Evolutionary conservation across 768 basidiomycete genomes (phyloP).

Genomic region (Austroboletus eburneus): DNA sequence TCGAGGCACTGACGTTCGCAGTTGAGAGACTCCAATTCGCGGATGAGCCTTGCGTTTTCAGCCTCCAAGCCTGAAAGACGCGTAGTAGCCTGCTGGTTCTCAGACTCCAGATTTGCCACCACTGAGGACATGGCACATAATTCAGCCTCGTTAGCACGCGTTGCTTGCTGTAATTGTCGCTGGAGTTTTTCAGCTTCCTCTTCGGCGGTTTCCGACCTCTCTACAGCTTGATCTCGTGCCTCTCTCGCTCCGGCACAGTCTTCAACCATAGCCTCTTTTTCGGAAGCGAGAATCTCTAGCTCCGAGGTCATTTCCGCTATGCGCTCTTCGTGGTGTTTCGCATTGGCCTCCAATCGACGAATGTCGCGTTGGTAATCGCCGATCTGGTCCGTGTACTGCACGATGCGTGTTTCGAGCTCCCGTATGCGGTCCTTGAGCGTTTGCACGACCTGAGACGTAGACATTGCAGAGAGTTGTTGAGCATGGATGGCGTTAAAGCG

Average conservation of each 20-base stretch:
- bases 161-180: slow-evolving; percentile 17
- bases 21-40: slow-evolving; percentile 13
- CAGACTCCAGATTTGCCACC: slow-evolving; percentile 34
- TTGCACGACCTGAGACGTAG: slow-evolving; percentile 49
- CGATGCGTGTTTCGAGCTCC: slow-evolving; percentile 62
- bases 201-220: slow-evolving; percentile 56
- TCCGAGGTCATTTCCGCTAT: slow-evolving; percentile 66
- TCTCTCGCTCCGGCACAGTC: slow-evolving; percentile 78
- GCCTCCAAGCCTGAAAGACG: slow-evolving; percentile 14
- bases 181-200: slow-evolving; percentile 51
- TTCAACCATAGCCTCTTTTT: slow-evolving; percentile 80
- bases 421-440: slow-evolving; percentile 61
- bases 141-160: slow-evolving; percentile 30
- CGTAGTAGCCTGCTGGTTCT: slow-evolving; percentile 24
- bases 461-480: slow-evolving; percentile 64
- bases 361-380: slow-evolving; percentile 79
- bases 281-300: slow-evolving; percentile 56
- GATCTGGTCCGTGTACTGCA: slow-evolving; percentile 68
- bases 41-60: slow-evolving; percentile 13
- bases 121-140: slow-evolving; percentile 38
- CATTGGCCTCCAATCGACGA: slow-evolving; percentile 68
- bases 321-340: slow-evolving; percentile 70
- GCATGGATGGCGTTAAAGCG: slow-evolving; percentile 61
- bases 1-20: slow-evolving; percentile 7
- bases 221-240: slow-evolving; percentile 61